phyloP scores from a whole-genome alignment of 306 rosid species.

The Gynostemma pentaphyllum region DNA sequence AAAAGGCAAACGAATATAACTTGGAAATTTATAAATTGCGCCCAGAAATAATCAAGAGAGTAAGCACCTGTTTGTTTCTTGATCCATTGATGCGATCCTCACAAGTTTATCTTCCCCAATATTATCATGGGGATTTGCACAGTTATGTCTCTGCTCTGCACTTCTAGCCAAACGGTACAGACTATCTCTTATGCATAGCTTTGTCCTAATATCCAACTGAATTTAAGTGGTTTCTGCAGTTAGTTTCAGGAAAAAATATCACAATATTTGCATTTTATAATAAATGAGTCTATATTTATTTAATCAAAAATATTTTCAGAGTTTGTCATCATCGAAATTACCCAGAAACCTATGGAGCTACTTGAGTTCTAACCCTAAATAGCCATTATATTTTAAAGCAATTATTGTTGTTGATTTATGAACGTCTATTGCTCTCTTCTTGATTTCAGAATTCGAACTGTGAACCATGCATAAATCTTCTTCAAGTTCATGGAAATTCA shows the following conservation, averaged over 20 bases:
- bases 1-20: neutral
- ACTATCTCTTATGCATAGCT: conserved; percentile 82
- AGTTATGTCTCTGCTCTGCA: conserved; percentile 65
- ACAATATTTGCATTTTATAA: neutral
- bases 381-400: too few species aligned
- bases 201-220: conserved; percentile 70
- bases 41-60: neutral
- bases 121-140: conserved; percentile 21
- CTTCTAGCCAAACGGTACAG: conserved; percentile 85
- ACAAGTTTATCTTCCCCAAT: conserved; percentile 36
- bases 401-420: too few species aligned
- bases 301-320: neutral
- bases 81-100: conserved; percentile 25
- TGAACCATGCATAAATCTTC: neutral
- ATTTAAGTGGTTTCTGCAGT: conserved; percentile 6
- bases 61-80: conserved; percentile 38
- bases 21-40: neutral
- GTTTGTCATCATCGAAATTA: neutral
- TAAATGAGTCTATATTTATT: neutral
- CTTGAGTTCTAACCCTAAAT: neutral
- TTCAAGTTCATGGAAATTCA: neutral
- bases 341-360: neutral
- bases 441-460: neutral
- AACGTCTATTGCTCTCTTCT: too few species aligned
- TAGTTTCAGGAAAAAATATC: neutral